Percentiles rank a stretch among this genome's conserved stretches.
Conservation (phyloP, 108 stramenopile species). For the Cylindrotheca closterium region DNA sequence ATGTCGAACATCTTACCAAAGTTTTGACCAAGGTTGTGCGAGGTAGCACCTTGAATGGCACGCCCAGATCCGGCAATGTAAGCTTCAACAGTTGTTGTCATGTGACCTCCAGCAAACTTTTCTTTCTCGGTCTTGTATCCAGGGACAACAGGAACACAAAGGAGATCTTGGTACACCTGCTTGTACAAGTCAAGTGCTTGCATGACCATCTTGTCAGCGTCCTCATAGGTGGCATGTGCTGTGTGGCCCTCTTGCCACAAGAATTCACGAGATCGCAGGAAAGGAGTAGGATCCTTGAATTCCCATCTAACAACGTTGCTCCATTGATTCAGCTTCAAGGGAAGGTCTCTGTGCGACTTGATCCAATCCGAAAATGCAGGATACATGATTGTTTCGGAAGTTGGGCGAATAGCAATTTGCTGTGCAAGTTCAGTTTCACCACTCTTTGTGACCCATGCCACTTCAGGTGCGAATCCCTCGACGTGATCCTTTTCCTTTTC, state of each 20-base stretch:
- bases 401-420: constrained; percentile 97
- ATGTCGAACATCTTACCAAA: constrained; percentile 99
- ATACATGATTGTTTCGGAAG: constrained; percentile 99
- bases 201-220: constrained; percentile 96
- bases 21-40: constrained; percentile 98
- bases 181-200: constrained; percentile 95
- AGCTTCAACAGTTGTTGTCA: constrained; percentile 98
- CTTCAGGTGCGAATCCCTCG: constrained; percentile 99
- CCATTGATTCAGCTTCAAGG: constrained; percentile 99
- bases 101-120: constrained; percentile 97
- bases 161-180: constrained; percentile 95
- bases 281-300: constrained; percentile 99
- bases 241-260: constrained; percentile 99
- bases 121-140: constrained; percentile 98
- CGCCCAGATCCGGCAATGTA: constrained; percentile 96
- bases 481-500: constrained; percentile 99
- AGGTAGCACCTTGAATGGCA: constrained; percentile 99
- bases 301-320: constrained; percentile 99
- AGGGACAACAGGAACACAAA: constrained; percentile 97
- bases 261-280: constrained; percentile 96
- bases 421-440: constrained; percentile 91
- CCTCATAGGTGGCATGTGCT: constrained; percentile 95
- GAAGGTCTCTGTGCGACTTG: constrained; percentile 89
- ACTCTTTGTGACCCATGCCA: constrained; percentile 95
- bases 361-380: constrained; percentile 98